Evolutionary conservation across 495 filamentous ascomycete genomes (phyloP).

Genomic region (Collariella sp.): DNA sequence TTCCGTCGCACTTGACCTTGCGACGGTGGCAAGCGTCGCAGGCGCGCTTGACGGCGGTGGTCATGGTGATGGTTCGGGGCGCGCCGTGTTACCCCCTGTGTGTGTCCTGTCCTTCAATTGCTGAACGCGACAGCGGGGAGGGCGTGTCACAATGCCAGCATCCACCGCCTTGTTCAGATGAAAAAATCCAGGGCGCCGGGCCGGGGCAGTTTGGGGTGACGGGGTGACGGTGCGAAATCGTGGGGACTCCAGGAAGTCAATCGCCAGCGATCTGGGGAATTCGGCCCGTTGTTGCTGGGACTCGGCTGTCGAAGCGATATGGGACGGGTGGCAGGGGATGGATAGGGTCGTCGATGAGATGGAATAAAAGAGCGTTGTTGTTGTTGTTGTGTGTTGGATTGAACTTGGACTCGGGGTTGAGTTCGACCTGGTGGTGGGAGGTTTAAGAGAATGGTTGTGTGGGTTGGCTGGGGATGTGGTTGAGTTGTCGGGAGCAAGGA

Average conservation of each 20-base stretch:
- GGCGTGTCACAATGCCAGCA: conserved; percentile 19
- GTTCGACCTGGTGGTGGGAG: too few species aligned
- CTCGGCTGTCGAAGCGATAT: conserved; percentile 9
- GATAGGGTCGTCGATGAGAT: too few species aligned
- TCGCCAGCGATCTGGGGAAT: conserved; percentile 23
- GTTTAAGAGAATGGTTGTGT: too few species aligned
- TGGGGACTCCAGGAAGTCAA: conserved; percentile 29
- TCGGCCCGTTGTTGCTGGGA: conserved; percentile 22
- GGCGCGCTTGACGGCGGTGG: conserved; percentile 55
- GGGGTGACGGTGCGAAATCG: conserved; percentile 20
- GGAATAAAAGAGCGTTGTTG: too few species aligned
- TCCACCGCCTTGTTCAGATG: conserved; percentile 20
- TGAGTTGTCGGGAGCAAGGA: neutral
- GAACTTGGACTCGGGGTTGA: too few species aligned
- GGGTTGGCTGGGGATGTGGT: neutral
- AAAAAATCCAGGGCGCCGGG: conserved; percentile 10
- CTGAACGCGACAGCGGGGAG: conserved; percentile 18
- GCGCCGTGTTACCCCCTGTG: conserved; percentile 10
- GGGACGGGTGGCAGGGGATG: neutral
- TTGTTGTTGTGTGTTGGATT: too few species aligned
- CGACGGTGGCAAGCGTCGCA: conserved; percentile 79
- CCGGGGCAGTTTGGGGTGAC: conserved; percentile 8
- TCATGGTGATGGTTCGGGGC: conserved; percentile 29
- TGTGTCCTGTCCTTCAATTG: conserved; percentile 5
- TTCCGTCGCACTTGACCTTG: conserved; percentile 71